Base-by-base conservation (phyloP, 805 yeast genomes). In the Candida dendrica region DNA sequence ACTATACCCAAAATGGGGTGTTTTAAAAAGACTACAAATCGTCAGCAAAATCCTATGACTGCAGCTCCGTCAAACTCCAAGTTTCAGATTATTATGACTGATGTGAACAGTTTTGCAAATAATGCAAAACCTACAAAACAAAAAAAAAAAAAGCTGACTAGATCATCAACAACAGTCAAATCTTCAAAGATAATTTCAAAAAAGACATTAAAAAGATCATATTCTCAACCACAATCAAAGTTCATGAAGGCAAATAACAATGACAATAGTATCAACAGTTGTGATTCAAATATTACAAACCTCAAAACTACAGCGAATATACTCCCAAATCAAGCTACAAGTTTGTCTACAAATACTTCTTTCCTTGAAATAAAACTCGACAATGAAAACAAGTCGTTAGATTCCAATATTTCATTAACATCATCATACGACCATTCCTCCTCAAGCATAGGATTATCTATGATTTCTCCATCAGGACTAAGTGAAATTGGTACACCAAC, bases 11-110 rank as follows among this genome's bases (percentile, higher is more conserved):
- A 56, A 33, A 52, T 55, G 59, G 59, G 59, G 1, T 48, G 45
- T 18, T 55, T 55, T 43, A 56, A 55, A 42, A 55, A 56, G 39
- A 50, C 36, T 13, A 6, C 33, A 4, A 24, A 32, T n/a, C n/a
- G 16, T 27, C 38, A 24, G 20, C 30, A 24, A 27, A 27, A 27
- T 19, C 32, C 38, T 41, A 13, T 33, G 31, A 18, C 30, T 31
- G 14, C 34, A 20, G 32, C 27, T 24, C 15, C 27, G 32, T 29
- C 37, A 7, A 43, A 22, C 31, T 40, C 52, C 2, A 56, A 50
- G 34, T 49, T 64, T 39, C 67, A 68, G 29, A 61, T 66, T 36
- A 61, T 64, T 19, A 56, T 61, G 42, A 60, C 63, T 6, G 69
- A 64, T 40, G 65, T 56, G 16, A 55, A 59, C 30, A 40, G 54